Evolutionary conservation across 176 grass and related monocot genomes (phyloP).

Genomic region (Pontederia crassipes): DNA sequence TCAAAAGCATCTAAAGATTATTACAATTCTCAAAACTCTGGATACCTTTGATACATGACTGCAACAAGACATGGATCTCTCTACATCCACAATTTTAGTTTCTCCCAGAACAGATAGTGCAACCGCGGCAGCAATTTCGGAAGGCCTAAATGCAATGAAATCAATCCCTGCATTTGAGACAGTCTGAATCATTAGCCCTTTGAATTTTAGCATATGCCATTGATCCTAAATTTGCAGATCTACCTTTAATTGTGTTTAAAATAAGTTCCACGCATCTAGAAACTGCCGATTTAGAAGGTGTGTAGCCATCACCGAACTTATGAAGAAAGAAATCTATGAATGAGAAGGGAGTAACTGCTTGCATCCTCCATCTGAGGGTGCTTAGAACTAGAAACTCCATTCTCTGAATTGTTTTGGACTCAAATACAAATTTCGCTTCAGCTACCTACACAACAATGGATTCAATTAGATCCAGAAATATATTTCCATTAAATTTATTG

Average conservation of each 20-base stretch:
- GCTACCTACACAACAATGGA: neutral
- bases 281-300: neutral
- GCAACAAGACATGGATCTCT: neutral
- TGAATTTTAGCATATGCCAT: neutral
- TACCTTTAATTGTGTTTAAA: neutral
- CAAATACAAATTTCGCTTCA: neutral
- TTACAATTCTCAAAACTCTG: neutral
- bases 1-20: neutral
- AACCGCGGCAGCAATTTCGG: neutral
- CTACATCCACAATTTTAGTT: neutral
- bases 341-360: slow-evolving; percentile 1
- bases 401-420: neutral
- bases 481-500: neutral
- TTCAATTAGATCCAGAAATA: neutral
- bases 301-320: neutral
- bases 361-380: slow-evolving; percentile 1
- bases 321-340: slow-evolving; percentile 1
- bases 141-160: neutral
- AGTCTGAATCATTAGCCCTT: neutral
- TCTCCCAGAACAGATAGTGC: neutral
- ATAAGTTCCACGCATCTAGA: neutral
- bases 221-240: neutral
- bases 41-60: neutral
- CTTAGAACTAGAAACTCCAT: neutral
- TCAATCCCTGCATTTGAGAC: neutral